A percentile compares a stretch with the other conserved stretches of the same genome.
phyloP scores from a whole-genome alignment of 371 early-diverging fungal genomes.

The Mucor piriformis region DNA sequence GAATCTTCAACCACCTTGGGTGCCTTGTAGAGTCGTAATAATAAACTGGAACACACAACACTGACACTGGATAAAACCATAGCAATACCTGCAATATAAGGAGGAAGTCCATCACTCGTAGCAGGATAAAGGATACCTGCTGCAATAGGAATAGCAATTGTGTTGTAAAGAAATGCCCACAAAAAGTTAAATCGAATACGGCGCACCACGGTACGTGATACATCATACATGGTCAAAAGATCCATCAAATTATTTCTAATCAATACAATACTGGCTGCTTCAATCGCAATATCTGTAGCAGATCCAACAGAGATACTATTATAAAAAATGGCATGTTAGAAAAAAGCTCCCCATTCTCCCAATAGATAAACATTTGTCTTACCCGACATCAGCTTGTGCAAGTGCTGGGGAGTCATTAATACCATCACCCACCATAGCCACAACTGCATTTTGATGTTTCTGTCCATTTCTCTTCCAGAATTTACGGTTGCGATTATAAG shows the following conservation, averaged over 20 bases:
- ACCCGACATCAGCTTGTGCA: constrained; percentile 85
- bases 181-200: constrained; percentile 78
- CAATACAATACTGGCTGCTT: constrained; percentile 77
- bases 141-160: constrained; percentile 79
- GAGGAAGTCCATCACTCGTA: constrained; percentile 55
- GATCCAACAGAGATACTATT: constrained; percentile 65
- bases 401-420: constrained; percentile 94
- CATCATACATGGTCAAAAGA: constrained; percentile 64
- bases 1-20: constrained; percentile 29
- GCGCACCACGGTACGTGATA: constrained; percentile 65
- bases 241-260: constrained; percentile 73
- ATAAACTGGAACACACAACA: constrained; percentile 74
- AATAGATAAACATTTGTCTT: too few relatives aligned
- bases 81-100: constrained; percentile 79
- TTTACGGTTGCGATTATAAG: too few relatives aligned
- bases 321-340: too few relatives aligned
- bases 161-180: constrained; percentile 84
- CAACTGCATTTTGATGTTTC: constrained; percentile 50
- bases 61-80: constrained; percentile 83
- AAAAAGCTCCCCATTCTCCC: too few relatives aligned
- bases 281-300: constrained; percentile 83
- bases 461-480: constrained; percentile 31
- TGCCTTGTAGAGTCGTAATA: constrained; percentile 58
- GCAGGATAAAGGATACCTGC: constrained; percentile 74
- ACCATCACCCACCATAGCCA: constrained; percentile 98